Evolutionary conservation across 169 alveolate species (phyloP).

Genomic region (Plasmodium fragile): DNA sequence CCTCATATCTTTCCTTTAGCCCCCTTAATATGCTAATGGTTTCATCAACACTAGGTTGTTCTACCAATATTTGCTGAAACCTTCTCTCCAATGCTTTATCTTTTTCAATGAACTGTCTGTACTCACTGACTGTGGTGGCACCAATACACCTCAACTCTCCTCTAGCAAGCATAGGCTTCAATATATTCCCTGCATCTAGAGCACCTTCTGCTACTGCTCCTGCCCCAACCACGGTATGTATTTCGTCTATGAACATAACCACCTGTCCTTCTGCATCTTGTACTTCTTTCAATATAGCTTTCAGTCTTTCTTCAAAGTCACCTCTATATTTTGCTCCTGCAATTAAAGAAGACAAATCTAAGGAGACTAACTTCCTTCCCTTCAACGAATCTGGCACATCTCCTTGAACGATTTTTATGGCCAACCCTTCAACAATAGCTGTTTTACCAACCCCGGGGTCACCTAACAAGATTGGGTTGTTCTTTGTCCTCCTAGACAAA

Average conservation of each 20-base stretch:
- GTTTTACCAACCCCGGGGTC: constrained; percentile 95
- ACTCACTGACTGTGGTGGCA: constrained; percentile 92
- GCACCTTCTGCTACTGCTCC: constrained; percentile 94
- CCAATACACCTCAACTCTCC: constrained; percentile 92
- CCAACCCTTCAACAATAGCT: constrained; percentile 93
- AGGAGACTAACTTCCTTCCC: constrained; percentile 86
- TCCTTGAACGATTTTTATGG: constrained; percentile 90
- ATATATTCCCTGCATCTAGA: constrained; percentile 90
- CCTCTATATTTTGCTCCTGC: constrained; percentile 93
- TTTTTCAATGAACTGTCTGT: constrained; percentile 90
- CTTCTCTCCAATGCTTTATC: constrained; percentile 93
- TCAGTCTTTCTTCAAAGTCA: constrained; percentile 92
- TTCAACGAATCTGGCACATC: constrained; percentile 92
- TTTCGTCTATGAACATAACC: constrained; percentile 92
- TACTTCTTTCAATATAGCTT: constrained; percentile 90
- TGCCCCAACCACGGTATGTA: constrained; percentile 92
- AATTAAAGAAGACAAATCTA: constrained; percentile 88
- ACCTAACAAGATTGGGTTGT: constrained; percentile 90
- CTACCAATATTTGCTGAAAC: constrained; percentile 90
- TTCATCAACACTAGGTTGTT: constrained; percentile 89
- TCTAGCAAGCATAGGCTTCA: constrained; percentile 91
- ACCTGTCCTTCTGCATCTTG: constrained; percentile 91
- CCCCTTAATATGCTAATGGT: constrained; percentile 91
- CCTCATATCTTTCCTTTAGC: constrained; percentile 89
- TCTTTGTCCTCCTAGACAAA: constrained; percentile 89